Conservation (phyloP, 192 early-diverging fungal species). For the Dissophora globulifera region DNA sequence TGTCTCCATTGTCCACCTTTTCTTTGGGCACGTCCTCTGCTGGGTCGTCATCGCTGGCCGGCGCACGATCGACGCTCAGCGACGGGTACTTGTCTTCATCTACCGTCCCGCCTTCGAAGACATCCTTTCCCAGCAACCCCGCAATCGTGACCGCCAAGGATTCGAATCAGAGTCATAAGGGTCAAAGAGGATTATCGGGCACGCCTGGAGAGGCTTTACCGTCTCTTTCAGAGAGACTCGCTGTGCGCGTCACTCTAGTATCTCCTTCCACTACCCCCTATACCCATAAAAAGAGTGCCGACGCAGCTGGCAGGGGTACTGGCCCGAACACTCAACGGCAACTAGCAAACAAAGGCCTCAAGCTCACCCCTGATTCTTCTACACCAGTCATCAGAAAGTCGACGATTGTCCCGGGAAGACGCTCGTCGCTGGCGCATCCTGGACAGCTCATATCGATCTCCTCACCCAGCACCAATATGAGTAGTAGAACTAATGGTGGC, state of each 20-base stretch:
- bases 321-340: background rate
- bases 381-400: background rate
- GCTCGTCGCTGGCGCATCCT: conserved; percentile 14
- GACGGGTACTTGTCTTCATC: too few species aligned
- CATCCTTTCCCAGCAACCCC: too few species aligned
- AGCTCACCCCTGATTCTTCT: background rate
- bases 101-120: too few species aligned
- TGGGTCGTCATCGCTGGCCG: background rate
- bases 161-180: too few species aligned
- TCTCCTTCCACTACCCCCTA: too few species aligned
- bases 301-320: too few species aligned
- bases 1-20: background rate
- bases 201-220: too few species aligned
- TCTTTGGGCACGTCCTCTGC: background rate
- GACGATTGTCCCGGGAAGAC: conserved; percentile 26
- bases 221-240: too few species aligned
- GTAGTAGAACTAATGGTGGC: background rate
- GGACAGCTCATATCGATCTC: background rate
- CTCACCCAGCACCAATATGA: background rate
- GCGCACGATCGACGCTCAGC: background rate
- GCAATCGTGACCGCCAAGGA: too few species aligned
- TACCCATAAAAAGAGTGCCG: too few species aligned
- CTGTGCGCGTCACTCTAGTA: too few species aligned
- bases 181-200: too few species aligned
- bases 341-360: background rate